Base-by-base conservation (phyloP, 495 filamentous ascomycete species). In the Podospora sp. region DNA sequence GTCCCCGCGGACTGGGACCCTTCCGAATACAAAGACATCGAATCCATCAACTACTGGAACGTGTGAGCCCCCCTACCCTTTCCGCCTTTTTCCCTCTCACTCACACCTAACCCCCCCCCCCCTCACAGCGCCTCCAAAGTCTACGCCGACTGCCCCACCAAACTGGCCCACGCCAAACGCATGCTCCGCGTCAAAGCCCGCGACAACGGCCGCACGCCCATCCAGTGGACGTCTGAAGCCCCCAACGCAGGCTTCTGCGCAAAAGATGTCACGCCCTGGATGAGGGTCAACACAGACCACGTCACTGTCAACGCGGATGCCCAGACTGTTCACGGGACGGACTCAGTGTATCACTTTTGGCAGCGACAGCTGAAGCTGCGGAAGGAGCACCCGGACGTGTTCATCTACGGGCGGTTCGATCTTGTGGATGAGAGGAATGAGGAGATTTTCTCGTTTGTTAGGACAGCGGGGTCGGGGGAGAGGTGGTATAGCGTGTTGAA, bases 21-120 rank as follows among this genome's bases (percentile, higher is more conserved):
- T 0, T 52, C 69, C 1, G 72, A 79, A 11, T 90, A 89, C 73
- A 86, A 87, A 67, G 89, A 91, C 65, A 80, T 90, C 51, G 88
- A 89, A 66, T 53, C 61, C 5, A 24, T 63, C 61, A 63, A 21
- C 27, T 63, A 55, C 61, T 63, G 61, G 61, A 33, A 53, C 9
- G 6, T 18, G 59, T 61, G 20, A 61, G n/a, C n/a, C n/a, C n/a
- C n/a, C n/a, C n/a, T n/a, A n/a, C 22, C 21, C 33, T 36, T 36
- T 20, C 29, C 1, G 4, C 33, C 29, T 61, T 46, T n/a, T 18
- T 27, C 16, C 27, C 57, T 18, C 14, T 18, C 50, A 52, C 50
- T 6, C 16, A 52, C 20, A 4, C 16, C 20, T 52, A 52, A 52
- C 50, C 20, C 50, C n/a, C 50, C 16, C 50, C n/a, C n/a, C n/a